These are phyloP conservation scores for Centella asiatica DNA, from an alignment of 129 eudicot genomes.

Conservation along the genomic window DNA sequence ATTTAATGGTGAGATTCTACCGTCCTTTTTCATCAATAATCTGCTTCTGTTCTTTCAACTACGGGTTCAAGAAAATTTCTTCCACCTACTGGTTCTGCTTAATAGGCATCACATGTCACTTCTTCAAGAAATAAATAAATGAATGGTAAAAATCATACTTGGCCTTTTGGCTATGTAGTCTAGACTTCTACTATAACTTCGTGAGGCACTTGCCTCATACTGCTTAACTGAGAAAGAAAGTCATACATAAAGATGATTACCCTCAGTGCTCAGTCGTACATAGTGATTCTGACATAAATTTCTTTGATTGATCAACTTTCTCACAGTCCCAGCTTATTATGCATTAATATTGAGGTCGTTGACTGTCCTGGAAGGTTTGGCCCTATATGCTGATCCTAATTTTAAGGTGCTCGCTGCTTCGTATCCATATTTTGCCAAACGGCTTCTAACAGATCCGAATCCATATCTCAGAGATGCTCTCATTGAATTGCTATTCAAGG, in stretches of 20 bases:
- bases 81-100: not conserved
- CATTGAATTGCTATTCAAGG: slow-evolving; percentile 91
- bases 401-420: slow-evolving; percentile 96
- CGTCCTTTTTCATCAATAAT: not conserved
- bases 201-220: not conserved
- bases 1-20: slow-evolving; percentile 56
- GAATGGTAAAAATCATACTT: not conserved
- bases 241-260: not conserved
- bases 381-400: slow-evolving; percentile 88
- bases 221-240: not conserved
- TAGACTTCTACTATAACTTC: not conserved
- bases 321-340: slow-evolving; percentile 87
- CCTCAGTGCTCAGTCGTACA: not conserved
- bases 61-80: not conserved
- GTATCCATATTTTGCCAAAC: slow-evolving; percentile 96
- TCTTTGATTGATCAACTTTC: slow-evolving; percentile 3
- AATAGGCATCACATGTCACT: not conserved
- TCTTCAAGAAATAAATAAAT: too few relatives aligned
- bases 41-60: not conserved
- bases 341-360: slow-evolving; percentile 94
- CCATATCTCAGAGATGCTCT: slow-evolving; percentile 97
- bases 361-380: slow-evolving; percentile 96
- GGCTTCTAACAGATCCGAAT: slow-evolving; percentile 90
- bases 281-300: slow-evolving; percentile 4
- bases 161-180: not conserved